phyloP scores from a whole-genome alignment of 345 rosid genomes.

The Brassica cretica region DNA sequence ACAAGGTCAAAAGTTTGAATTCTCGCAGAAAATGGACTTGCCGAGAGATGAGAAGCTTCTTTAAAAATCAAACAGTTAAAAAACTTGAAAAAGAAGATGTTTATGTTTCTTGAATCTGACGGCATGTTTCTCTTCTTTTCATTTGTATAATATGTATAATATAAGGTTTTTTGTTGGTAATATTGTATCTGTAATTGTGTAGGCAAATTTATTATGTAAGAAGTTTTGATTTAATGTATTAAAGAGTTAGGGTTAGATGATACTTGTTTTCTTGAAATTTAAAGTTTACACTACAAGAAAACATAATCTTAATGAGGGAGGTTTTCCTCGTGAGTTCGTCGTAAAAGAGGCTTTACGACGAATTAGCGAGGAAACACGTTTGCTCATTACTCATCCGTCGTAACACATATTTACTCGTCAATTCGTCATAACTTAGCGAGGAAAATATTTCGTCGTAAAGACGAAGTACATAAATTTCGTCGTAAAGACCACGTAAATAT shows the following conservation, averaged over 20 bases:
- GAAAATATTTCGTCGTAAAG: no score
- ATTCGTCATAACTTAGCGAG: no score
- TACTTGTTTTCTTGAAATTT: conserved; percentile 7
- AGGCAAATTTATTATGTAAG: background rate
- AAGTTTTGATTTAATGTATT: conserved; percentile 17
- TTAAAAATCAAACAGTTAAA: conserved; percentile 57
- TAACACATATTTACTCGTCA: no score
- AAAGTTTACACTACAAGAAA: no score
- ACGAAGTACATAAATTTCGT: no score
- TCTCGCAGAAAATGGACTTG: conserved; percentile 96
- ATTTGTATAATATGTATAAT: conserved; percentile 36
- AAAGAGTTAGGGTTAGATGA: conserved; percentile 9
- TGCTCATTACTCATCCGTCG: no score
- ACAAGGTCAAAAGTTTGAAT: conserved; percentile 94
- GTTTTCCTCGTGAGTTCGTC: no score
- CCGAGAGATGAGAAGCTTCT: conserved; percentile 54
- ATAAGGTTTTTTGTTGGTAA: background rate
- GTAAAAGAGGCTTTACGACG: no score
- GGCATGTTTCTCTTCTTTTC: conserved; percentile 45
- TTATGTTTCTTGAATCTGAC: no score
- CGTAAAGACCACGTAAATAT: no score
- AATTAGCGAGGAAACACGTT: no score
- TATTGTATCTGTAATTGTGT: conserved; percentile 1
- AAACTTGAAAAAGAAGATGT: conserved; percentile 51
- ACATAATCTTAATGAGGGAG: no score